Evolutionary conservation across 2,329 filamentous ascomycete species (phyloP).

Genomic region (Talaromyces sp.): DNA sequence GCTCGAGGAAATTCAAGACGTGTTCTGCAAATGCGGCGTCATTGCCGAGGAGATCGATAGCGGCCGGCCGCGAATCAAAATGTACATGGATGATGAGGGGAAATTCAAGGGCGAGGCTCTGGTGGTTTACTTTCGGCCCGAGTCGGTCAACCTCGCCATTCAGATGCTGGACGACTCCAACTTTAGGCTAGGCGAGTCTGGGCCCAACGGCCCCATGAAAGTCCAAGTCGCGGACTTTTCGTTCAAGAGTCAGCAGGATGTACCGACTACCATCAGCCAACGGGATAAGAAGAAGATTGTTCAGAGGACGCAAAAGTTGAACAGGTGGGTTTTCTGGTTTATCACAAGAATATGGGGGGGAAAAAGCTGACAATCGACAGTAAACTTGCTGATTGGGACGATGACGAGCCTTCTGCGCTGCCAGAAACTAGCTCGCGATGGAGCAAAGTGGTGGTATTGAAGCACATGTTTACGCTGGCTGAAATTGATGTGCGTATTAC

Average conservation of each 20-base stretch:
- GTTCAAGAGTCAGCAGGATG: slow-evolving; percentile 83
- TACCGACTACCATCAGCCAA: slow-evolving; percentile 45
- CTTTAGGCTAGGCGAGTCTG: slow-evolving; percentile 61
- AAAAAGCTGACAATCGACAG: slow-evolving; percentile 41
- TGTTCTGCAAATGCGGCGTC: slow-evolving; percentile 85
- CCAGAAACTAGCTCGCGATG: slow-evolving; percentile 55
- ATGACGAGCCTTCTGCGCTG: slow-evolving; percentile 66
- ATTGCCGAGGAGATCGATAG: slow-evolving; percentile 93
- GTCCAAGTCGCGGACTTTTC: slow-evolving; percentile 82
- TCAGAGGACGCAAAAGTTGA: slow-evolving; percentile 82
- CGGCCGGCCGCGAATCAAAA: slow-evolving; percentile 81
- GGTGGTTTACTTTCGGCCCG: slow-evolving; percentile 89
- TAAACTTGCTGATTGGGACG: slow-evolving; percentile 91
- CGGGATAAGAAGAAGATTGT: slow-evolving; percentile 86
- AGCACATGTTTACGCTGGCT: slow-evolving; percentile 85
- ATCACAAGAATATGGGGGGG: not conserved
- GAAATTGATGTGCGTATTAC: slow-evolving; percentile 58
- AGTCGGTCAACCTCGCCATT: slow-evolving; percentile 69
- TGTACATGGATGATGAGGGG: slow-evolving; percentile 77
- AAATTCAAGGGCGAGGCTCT: slow-evolving; percentile 91
- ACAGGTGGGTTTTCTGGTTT: slow-evolving; percentile 44
- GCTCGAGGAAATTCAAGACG: slow-evolving; percentile 70
- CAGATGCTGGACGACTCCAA: slow-evolving; percentile 54
- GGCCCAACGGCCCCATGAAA: slow-evolving; percentile 59
- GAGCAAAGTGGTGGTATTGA: slow-evolving; percentile 80